Evolutionary conservation across 1,284 basidiomycete species (phyloP), one percentile per base, ranked within the genome.

Genomic region (Exobasidium cylindrosporum): DNA sequence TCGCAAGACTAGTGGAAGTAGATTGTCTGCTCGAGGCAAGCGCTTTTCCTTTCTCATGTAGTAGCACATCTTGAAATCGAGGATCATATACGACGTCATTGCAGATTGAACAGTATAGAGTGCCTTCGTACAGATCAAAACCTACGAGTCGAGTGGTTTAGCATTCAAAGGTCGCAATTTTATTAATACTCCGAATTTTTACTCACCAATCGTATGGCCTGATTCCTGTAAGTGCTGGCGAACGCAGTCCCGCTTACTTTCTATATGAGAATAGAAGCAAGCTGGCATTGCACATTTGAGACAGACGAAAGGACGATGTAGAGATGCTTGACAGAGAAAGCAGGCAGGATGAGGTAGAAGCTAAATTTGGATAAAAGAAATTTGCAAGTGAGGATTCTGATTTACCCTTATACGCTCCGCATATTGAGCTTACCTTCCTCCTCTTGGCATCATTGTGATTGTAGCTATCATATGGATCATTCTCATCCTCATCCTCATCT

Each of bases 291-390:
- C 74, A 61, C 75, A 78, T 29, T 70, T 63, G 14, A 79, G 58
- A 59, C 78, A 79, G 57, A 79, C 61, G 57, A 72, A 79, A 0
- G 78, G 78, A 4, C 73, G 65, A 28, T 74, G 66, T 50, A 77
- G 61, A 26, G 75, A 67, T 14, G 67, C 54, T 23, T 59, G 54
- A 46, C 78, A 79, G 5, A 61, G 52, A 6, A 61, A 52, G 54
- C 78, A 79, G 6, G 63, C 64, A 0, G 78, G 78, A 60, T 77
- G 72, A 47, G 70, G 68, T 45, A 79, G 73, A 40, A 65, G 57
- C 65, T 57, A 32, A 44, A 23, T 40, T 40, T 40, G 35, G n/a
- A n/a, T n/a, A n/a, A n/a, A n/a, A n/a, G n/a, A n/a, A n/a, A n/a
- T n/a, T n/a, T 50, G 21, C 47, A 26, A 50, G 7, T 31, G 47